phyloP scores from a whole-genome alignment of 169 alveolate genomes.

The Plasmodium inui region DNA sequence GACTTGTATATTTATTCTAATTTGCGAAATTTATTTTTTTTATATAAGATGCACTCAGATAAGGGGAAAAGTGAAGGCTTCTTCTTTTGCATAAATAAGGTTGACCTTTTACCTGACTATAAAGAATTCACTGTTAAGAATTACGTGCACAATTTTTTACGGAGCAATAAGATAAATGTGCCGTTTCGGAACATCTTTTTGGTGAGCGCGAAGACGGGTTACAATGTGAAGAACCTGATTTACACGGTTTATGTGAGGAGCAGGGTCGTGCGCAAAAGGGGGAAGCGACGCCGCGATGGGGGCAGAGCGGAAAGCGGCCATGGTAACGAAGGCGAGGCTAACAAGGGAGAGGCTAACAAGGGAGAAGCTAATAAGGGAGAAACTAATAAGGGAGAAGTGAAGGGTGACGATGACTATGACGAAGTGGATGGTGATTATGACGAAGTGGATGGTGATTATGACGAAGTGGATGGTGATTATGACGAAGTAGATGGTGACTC shows the following conservation, averaged over 20 bases:
- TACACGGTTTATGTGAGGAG: conserved; percentile 40
- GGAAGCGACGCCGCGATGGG: background rate
- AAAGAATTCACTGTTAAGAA: conserved; percentile 72
- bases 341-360: no score
- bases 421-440: background rate
- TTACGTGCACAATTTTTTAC: conserved; percentile 46
- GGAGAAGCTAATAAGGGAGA: no score
- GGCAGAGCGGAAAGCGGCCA: background rate
- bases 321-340: background rate
- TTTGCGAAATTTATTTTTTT: conserved; percentile 37
- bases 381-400: background rate
- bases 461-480: background rate
- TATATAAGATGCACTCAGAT: conserved; percentile 42
- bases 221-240: conserved; percentile 57
- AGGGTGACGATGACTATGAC: background rate
- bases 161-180: conserved; percentile 54
- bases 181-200: conserved; percentile 58
- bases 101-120: conserved; percentile 24
- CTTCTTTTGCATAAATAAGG: conserved; percentile 72
- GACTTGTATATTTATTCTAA: conserved; percentile 72
- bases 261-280: background rate
- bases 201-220: conserved; percentile 75
- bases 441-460: background rate
- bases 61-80: conserved; percentile 66
- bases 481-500: background rate